Evolutionary conservation across 306 rosid genomes (phyloP).

Genomic region (Argentina anserina): DNA sequence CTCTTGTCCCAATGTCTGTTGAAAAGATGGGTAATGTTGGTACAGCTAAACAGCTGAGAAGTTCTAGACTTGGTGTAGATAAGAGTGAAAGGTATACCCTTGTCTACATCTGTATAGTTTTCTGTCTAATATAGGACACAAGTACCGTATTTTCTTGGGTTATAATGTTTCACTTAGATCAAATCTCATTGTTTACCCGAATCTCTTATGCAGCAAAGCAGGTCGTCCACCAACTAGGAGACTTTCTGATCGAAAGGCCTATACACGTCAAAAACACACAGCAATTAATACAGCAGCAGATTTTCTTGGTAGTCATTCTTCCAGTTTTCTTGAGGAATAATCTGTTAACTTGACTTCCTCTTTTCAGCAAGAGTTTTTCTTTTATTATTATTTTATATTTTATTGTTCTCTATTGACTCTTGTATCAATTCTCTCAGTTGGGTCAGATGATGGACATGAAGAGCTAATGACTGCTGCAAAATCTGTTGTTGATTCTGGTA

Average conservation of each 20-base stretch:
- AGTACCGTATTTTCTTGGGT: neutral
- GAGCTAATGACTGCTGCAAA: slow-evolving; percentile 89
- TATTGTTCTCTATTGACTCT: slow-evolving; percentile 32
- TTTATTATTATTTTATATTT: neutral
- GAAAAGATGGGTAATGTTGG: slow-evolving; percentile 77
- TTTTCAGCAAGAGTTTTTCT: slow-evolving; percentile 9
- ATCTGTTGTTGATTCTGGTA: slow-evolving; percentile 69
- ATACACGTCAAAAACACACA: slow-evolving; percentile 85
- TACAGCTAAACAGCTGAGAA: slow-evolving; percentile 96
- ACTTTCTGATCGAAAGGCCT: slow-evolving; percentile 89
- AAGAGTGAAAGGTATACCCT: slow-evolving; percentile 72
- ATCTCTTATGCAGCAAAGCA: slow-evolving; percentile 69
- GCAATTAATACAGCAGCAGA: slow-evolving; percentile 63
- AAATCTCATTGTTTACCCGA: slow-evolving; percentile 35
- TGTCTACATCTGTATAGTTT: slow-evolving; percentile 21
- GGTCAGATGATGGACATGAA: slow-evolving; percentile 86
- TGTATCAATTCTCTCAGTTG: slow-evolving; percentile 54
- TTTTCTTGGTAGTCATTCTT: slow-evolving; percentile 61
- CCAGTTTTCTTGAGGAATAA: neutral
- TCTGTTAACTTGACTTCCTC: neutral
- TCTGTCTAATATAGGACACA: slow-evolving; percentile 14
- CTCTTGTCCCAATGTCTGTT: slow-evolving; percentile 57
- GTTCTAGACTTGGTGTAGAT: slow-evolving; percentile 73
- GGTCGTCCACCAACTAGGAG: slow-evolving; percentile 99
- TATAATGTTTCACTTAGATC: slow-evolving; percentile 17